Conservation (phyloP, 352 stramenopile genomes). For the Halophytophthora batemanensis region DNA sequence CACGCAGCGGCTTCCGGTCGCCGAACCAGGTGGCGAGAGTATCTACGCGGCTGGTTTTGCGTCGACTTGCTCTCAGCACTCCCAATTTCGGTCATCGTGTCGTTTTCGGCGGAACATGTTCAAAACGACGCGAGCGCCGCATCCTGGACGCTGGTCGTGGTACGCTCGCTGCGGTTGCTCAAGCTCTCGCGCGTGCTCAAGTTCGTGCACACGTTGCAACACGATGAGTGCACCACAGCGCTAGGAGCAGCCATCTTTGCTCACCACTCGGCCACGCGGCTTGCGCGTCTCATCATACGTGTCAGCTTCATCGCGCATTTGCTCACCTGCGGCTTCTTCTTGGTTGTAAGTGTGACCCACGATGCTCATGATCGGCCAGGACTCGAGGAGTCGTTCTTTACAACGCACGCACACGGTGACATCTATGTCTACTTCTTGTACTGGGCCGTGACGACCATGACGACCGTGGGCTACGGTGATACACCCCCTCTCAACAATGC, state of each 20-base stretch:
- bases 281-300: slow-evolving; percentile 56
- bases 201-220: slow-evolving; percentile 65
- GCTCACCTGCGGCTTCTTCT: slow-evolving; percentile 63
- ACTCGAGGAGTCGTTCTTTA: slow-evolving; percentile 18
- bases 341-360: slow-evolving; percentile 38
- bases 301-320: slow-evolving; percentile 65
- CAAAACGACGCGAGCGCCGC: background rate
- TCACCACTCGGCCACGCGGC: slow-evolving; percentile 48
- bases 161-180: slow-evolving; percentile 70
- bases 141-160: slow-evolving; percentile 41
- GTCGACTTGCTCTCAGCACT: slow-evolving; percentile 69
- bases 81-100: slow-evolving; percentile 40
- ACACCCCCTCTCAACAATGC: slow-evolving; percentile 47
- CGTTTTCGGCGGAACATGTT: slow-evolving; percentile 16
- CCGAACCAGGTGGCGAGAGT: slow-evolving; percentile 30
- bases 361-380: slow-evolving; percentile 5
- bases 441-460: slow-evolving; percentile 80
- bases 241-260: slow-evolving; percentile 24
- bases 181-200: slow-evolving; percentile 88
- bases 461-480: slow-evolving; percentile 77
- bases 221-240: slow-evolving; percentile 43
- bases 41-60: slow-evolving; percentile 69
- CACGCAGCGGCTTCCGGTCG: slow-evolving; percentile 36
- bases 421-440: slow-evolving; percentile 76
- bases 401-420: slow-evolving; percentile 24